Percentiles rank a stretch among this genome's conserved stretches.
Evolutionary conservation across 768 basidiomycete genomes (phyloP).

Genomic region (button mushroom (Agaricus bisporus)): DNA sequence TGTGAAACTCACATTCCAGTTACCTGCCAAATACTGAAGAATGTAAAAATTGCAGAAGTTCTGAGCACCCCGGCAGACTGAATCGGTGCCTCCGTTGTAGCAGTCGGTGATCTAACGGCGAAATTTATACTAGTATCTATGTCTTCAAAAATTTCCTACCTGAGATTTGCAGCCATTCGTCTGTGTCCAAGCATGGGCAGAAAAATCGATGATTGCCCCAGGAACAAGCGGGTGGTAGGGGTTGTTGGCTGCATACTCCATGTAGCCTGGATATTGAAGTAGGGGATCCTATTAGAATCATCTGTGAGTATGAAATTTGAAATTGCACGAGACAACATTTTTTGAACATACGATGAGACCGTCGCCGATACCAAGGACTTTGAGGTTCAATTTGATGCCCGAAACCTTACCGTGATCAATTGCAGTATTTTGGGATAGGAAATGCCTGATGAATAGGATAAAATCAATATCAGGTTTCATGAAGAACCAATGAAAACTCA

Average conservation of each 20-base stretch:
- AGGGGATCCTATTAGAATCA: constrained; percentile 28
- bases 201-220: constrained; percentile 29
- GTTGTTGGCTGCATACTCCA: constrained; percentile 48
- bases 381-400: constrained; percentile 49
- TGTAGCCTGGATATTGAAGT: constrained; percentile 52
- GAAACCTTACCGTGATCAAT: constrained; percentile 39
- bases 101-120: constrained; percentile 41
- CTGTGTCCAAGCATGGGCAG: constrained; percentile 36
- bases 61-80: constrained; percentile 52
- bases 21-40: constrained; percentile 45
- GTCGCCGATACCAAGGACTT: constrained; percentile 57
- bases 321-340: background rate
- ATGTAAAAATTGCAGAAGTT: constrained; percentile 53
- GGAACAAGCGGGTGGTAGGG: constrained; percentile 52
- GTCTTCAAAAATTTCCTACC: constrained; percentile 21
- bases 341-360: constrained; percentile 45
- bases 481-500: constrained; percentile 16
- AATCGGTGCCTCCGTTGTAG: constrained; percentile 39
- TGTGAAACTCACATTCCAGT: constrained; percentile 40
- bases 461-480: background rate
- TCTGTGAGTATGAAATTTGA: too few species aligned
- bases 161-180: constrained; percentile 44
- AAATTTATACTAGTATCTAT: background rate
- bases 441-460: constrained; percentile 30
- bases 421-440: constrained; percentile 53